Evolutionary conservation across 2,329 filamentous ascomycete species (phyloP), one percentile per base, ranked within the genome.

Genomic region (Dactylella cylindrospora): DNA sequence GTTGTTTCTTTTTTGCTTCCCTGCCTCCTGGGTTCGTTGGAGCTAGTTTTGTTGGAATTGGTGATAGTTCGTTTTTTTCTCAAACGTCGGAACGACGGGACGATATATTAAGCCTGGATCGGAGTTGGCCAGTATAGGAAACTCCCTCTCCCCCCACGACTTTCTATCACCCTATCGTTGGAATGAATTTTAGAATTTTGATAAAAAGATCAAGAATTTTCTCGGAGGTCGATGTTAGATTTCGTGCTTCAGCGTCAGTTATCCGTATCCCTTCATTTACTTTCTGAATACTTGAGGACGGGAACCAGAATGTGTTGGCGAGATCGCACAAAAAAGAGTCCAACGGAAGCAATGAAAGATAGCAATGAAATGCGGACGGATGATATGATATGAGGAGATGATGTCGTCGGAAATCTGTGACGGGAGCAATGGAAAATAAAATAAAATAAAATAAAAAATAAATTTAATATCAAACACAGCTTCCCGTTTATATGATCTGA

Each of bases 21-120:
- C 46, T 51, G 35, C 35, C 17, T 51, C 41, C 36, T 19, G 36
- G 26, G 31, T 50, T 19, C 29, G 46, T 25, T 51, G 20, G 19
- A 41, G 9, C 23, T 33, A 22, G 13, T 7, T n/a, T 33, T 15
- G 17, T 10, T 31, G 35, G 25, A 25, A 26, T 43, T 26, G 35
- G 20, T 33, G 20, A 28, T 44, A 7, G 26, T 9, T 36, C n/a
- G n/a, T 32, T 32, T n/a, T 20, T 22, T 53, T 61, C 28, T 53
- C 55, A 61, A 47, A 61, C 47, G 55, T 61, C 55, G 55, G 47
- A 43, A 53, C 55, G 41, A 33, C 55, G 55, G 55, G 55, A 53
- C 41, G 41, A 41, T 53, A 41, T 29, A 40, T n/a, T 36, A 46
- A 28, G 32, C 50, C 40, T 49, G 41, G 29, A 20, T 61, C 41